Evolutionary conservation across 2,329 filamentous ascomycete species (phyloP).

Genomic region (Cladophialophora exuberans): DNA sequence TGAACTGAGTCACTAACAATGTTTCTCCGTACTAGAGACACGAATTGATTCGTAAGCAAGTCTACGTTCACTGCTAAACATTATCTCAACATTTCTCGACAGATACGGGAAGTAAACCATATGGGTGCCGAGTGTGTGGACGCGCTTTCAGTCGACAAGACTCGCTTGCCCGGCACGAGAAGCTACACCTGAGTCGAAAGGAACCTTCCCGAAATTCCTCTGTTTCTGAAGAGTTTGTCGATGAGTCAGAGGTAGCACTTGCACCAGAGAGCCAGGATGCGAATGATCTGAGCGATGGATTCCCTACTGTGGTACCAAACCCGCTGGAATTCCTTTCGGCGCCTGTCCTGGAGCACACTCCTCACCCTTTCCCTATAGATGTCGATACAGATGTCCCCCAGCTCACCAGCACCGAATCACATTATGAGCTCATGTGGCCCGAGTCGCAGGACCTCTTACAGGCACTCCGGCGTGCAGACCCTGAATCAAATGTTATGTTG

Average conservation of each 20-base stretch:
- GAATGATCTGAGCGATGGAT: conserved; percentile 1
- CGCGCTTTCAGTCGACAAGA: conserved; percentile 49
- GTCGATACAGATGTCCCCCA: conserved; percentile 21
- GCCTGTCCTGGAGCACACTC: neutral
- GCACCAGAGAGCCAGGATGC: conserved; percentile 14
- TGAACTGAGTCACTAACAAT: too few species aligned
- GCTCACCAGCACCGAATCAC: conserved; percentile 37
- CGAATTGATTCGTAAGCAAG: conserved; percentile 46
- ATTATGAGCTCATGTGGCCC: conserved; percentile 50
- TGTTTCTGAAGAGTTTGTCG: neutral
- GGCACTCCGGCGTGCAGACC: conserved; percentile 47
- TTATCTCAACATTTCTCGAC: neutral
- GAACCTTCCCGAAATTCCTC: neutral
- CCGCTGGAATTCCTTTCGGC: conserved; percentile 16
- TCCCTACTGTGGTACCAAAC: conserved; percentile 31
- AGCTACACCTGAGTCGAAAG: conserved; percentile 41
- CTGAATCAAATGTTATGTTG: too few species aligned
- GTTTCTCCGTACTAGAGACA: conserved; percentile 42
- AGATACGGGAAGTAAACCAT: conserved; percentile 49
- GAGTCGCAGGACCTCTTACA: conserved; percentile 51
- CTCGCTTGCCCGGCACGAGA: conserved; percentile 50
- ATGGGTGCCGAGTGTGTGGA: conserved; percentile 45
- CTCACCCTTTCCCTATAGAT: neutral
- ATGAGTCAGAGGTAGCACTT: conserved; percentile 3
- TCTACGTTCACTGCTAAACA: neutral